These are phyloP conservation scores for Ophiocordyceps camponoti-rufipedis DNA, from an alignment of 2,329 filamentous ascomycete species.

Conservation along the genomic window DNA sequence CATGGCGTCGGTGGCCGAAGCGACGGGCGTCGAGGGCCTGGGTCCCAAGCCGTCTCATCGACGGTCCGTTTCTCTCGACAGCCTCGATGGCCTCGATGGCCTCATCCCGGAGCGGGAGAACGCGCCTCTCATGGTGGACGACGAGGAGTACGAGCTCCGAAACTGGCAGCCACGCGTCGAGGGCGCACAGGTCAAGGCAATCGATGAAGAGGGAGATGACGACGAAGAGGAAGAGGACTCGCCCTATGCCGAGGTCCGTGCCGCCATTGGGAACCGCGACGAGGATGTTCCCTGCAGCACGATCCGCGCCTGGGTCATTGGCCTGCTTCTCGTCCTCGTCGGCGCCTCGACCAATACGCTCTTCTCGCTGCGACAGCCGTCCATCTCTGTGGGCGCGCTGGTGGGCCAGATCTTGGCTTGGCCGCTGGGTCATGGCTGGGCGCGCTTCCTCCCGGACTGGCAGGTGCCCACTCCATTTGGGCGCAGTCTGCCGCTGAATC, in stretches of 20 bases:
- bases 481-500: conserved; percentile 31
- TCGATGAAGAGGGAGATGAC: background rate
- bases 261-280: conserved; percentile 46
- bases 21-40: conserved; percentile 7
- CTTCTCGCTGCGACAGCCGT: conserved; percentile 42
- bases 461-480: conserved; percentile 33
- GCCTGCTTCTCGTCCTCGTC: conserved; percentile 33
- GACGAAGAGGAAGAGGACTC: conserved; percentile 32
- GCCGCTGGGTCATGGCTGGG: conserved; percentile 44
- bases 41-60: conserved; percentile 9
- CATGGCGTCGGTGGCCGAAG: conserved; percentile 3
- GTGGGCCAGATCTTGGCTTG: conserved; percentile 47
- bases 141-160: conserved; percentile 18
- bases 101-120: conserved; percentile 23
- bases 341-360: conserved; percentile 45
- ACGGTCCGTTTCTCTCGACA: conserved; percentile 8
- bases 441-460: conserved; percentile 30
- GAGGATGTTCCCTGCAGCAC: conserved; percentile 49
- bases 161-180: conserved; percentile 9
- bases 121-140: conserved; percentile 37
- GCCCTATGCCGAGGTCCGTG: conserved; percentile 47
- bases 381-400: conserved; percentile 40
- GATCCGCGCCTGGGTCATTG: conserved; percentile 45
- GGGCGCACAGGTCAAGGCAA: background rate
- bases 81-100: conserved; percentile 3